These are phyloP conservation scores for Aspergillus brasiliensis DNA, from an alignment of 2,329 filamentous ascomycete genomes.

Conservation along the genomic window DNA sequence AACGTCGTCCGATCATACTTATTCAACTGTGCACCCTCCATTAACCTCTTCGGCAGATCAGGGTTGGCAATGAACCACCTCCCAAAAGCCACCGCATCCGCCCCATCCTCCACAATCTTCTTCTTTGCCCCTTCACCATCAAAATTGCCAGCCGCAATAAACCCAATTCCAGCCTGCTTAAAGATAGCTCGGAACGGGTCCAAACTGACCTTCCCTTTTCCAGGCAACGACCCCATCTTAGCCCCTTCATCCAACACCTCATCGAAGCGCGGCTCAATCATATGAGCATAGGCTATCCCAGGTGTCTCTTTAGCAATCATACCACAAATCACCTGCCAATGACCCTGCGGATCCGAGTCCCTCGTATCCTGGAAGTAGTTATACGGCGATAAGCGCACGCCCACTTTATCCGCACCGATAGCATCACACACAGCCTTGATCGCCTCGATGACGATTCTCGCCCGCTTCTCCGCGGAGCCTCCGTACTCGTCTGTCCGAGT, in stretches of 20 bases:
- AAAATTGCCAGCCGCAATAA: slow-evolving; percentile 34
- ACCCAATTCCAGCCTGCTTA: slow-evolving; percentile 42
- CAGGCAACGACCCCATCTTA: slow-evolving; percentile 44
- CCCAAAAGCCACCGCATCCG: slow-evolving; percentile 39
- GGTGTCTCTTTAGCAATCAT: slow-evolving; percentile 34
- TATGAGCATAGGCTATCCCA: slow-evolving; percentile 45
- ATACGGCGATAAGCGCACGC: slow-evolving; percentile 63
- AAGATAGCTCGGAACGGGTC: slow-evolving; percentile 47
- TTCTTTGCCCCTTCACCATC: slow-evolving; percentile 23
- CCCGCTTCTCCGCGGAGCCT: slow-evolving; percentile 53
- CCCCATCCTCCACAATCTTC: slow-evolving; percentile 23
- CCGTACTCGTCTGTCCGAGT: slow-evolving; percentile 54
- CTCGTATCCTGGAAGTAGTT: slow-evolving; percentile 59
- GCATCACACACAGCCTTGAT: slow-evolving; percentile 53
- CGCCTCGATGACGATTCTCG: slow-evolving; percentile 56
- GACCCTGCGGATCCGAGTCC: slow-evolving; percentile 47
- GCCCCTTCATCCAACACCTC: slow-evolving; percentile 49
- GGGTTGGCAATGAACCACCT: slow-evolving; percentile 48
- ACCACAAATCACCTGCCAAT: slow-evolving; percentile 51
- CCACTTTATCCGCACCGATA: slow-evolving; percentile 51
- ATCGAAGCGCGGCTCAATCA: slow-evolving; percentile 53
- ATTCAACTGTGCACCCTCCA: slow-evolving; percentile 38
- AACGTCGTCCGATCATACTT: slow-evolving; percentile 46
- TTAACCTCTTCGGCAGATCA: slow-evolving; percentile 44
- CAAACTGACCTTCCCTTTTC: slow-evolving; percentile 33